Base-by-base conservation (phyloP, 192 early-diverging fungal genomes). In the Lobulomyces angularis region DNA sequence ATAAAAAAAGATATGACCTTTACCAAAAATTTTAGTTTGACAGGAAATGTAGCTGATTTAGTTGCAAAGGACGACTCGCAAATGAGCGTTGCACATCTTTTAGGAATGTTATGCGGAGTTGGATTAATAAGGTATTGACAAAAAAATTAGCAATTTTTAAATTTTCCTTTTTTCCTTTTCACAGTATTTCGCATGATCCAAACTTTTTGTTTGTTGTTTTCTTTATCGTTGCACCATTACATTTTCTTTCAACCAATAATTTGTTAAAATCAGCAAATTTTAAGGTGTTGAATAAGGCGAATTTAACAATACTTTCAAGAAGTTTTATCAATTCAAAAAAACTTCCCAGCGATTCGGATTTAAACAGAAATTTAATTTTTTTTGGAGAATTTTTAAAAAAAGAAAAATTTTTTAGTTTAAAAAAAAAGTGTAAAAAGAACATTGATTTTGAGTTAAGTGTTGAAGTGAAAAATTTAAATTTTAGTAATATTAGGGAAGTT, bases 1-100 rank as follows among this genome's bases (percentile, higher is more conserved):
- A n/a, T n/a, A n/a, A n/a, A n/a, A n/a, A n/a, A n/a, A n/a, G n/a
- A 82, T 54, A 80, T 77, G 67, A 78, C 77, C 20, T 82, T 82
- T 45, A 78, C 73, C 14, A 57, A 73, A n/a, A 68, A 80, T 38
- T 77, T 78, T 45, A 64, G 76, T 44, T 51, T 70, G 26, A 66
- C 65, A 54, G 80, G 79, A 14, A 82, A 82, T 54, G 67, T 82
- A 27, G 80, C 77, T 12, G 80, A 82, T 40, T 61, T 82, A 40
- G 74, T 80, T 4, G 74, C 77, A 3, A 82, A 82, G 36, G 80
- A 82, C 50, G 80, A 82, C 43, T 60, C 71, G 22, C 80, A 82
- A 56, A 73, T 80, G 64, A 67, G 69, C 5, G 56, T 75, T 11
- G 77, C 77, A 1, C 74, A 82, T 52, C 55, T 82, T 20, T 26